Evolutionary conservation across 495 filamentous ascomycete species (phyloP).

Genomic region (Trichoderma erinaceum): DNA sequence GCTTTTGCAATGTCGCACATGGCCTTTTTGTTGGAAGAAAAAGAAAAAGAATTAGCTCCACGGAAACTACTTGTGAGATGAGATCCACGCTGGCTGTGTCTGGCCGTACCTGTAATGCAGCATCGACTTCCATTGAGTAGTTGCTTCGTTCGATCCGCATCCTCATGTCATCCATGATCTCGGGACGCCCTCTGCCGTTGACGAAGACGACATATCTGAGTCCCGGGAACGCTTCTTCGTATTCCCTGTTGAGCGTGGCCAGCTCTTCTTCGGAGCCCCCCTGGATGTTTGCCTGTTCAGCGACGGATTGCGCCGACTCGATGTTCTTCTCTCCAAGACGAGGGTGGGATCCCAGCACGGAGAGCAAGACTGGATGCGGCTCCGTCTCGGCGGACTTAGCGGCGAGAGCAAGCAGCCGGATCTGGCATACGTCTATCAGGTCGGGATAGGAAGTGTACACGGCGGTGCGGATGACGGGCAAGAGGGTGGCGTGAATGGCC

Average conservation of each 20-base stretch:
- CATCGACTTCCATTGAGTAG: slow-evolving; percentile 58
- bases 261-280: slow-evolving; percentile 43
- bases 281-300: slow-evolving; percentile 74
- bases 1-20: slow-evolving; percentile 48
- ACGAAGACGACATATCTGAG: slow-evolving; percentile 91
- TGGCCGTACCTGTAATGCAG: slow-evolving; percentile 64
- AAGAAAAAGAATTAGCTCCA: slow-evolving; percentile 14
- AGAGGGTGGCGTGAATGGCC: slow-evolving; percentile 63
- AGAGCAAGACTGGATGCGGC: slow-evolving; percentile 33
- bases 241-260: slow-evolving; percentile 64
- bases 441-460: slow-evolving; percentile 44
- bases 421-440: slow-evolving; percentile 32
- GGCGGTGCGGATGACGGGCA: slow-evolving; percentile 58
- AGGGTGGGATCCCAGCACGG: slow-evolving; percentile 81
- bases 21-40: slow-evolving; percentile 25
- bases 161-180: slow-evolving; percentile 83
- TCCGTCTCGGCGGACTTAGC: not conserved
- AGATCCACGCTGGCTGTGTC: not conserved
- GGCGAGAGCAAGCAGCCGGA: slow-evolving; percentile 39
- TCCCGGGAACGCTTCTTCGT: slow-evolving; percentile 77
- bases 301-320: slow-evolving; percentile 58
- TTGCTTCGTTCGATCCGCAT: slow-evolving; percentile 65
- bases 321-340: slow-evolving; percentile 72
- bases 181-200: slow-evolving; percentile 65
- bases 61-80: not conserved